Base-by-base conservation (phyloP, 345 rosid species). In the Citrus cavaleriei region DNA sequence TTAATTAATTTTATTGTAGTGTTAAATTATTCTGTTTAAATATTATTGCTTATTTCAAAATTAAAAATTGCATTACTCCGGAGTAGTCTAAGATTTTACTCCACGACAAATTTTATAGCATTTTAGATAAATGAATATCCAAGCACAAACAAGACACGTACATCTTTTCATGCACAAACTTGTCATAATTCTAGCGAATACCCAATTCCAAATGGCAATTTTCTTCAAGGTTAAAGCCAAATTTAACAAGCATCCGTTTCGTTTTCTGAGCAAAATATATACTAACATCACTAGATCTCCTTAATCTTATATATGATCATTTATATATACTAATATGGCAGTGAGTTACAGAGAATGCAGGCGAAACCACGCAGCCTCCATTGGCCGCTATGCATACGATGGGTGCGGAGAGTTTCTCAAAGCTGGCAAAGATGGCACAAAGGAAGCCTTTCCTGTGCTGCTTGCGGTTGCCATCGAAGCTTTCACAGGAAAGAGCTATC, bases 401-500 rank as follows among this genome's bases (percentile, higher is more conserved):
- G 72, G 79, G 6, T 76, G 65, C 22, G 24, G 72, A 19, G 72
- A 76, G 63, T 76, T 76, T 66, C 49, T 76, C 21, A 66, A n/a
- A 55, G 63, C 75, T 3, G 75, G 75, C 37, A 55, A 25, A 10
- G 75, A 71, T 2, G 54, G 70, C 13, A 76, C 70, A 8, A n/a
- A 34, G 4, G 51, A 63, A 24, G 51, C 72, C 22, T 76, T 76
- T n/a, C 54, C 10, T 76, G 79, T 34, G 65, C 72, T 4, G 79
- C 64, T 4, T 76, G 79, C 64, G 55, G 72, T 4, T 76, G 79
- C 27, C 79, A 76, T 46, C 55, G 79, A 7, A 66, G 64, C 65
- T 76, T 65, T 30, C 79, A 76, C 55, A 27, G 72, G 25, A 66
- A 76, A 66, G 79, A 76, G 64, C 32, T 51, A 24, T 10, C 25